Percentiles rank a stretch among this genome's conserved stretches.
Conservation (phyloP, 805 yeast genomes). For the Yarrowia divulgata region DNA sequence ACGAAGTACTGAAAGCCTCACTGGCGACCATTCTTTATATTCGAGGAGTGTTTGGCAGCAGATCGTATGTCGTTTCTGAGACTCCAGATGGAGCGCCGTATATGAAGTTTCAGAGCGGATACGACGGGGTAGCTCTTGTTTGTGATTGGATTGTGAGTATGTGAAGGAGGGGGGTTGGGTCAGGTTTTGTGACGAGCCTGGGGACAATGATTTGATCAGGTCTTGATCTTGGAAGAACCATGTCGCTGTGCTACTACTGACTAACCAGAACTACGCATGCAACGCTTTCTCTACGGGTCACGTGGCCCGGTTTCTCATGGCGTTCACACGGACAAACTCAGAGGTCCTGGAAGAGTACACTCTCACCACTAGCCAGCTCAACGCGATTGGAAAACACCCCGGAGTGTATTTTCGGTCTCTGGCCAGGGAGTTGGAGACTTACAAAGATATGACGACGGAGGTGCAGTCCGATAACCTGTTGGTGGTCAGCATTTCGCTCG, state of each 20-base stretch:
- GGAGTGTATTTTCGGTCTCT: conserved; percentile 4
- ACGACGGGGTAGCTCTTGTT: neutral
- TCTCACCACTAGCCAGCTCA: conserved; percentile 1
- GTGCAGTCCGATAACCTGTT: neutral
- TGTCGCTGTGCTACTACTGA: no score
- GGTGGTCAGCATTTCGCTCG: conserved; percentile 11
- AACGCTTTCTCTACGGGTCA: neutral
- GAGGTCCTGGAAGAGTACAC: conserved; percentile 20
- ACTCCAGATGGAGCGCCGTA: conserved; percentile 13
- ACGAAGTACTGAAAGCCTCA: conserved; percentile 8
- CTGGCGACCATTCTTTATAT: conserved; percentile 28
- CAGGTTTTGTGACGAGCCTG: no score
- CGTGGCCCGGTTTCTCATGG: conserved; percentile 9
- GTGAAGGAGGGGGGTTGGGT: no score
- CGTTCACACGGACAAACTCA: neutral
- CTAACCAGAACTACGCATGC: conserved; percentile 32
- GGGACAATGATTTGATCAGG: no score
- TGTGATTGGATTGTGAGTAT: conserved; percentile 34
- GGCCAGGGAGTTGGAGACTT: conserved; percentile 9
- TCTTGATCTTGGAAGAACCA: no score
- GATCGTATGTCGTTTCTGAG: neutral
- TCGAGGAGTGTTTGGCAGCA: conserved; percentile 12
- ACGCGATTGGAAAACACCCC: conserved; percentile 6
- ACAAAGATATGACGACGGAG: neutral
- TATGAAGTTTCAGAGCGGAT: conserved; percentile 2